Conservation (phyloP, 1,139 yeast species). For the Pichia sp. region DNA sequence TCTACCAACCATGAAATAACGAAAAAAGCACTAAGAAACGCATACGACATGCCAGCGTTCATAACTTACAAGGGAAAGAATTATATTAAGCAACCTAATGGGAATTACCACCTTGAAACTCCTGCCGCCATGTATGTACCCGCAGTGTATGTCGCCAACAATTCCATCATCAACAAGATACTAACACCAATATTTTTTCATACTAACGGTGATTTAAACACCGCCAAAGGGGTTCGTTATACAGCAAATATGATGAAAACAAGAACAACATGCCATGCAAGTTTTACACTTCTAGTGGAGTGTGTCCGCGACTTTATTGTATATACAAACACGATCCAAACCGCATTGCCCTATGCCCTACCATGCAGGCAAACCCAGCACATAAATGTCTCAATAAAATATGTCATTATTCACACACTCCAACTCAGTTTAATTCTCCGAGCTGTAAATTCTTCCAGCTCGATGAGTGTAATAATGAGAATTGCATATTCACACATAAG, state of each 20-base stretch:
- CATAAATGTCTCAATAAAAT: conserved; percentile 41
- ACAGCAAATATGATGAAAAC: not conserved
- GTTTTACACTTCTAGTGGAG: conserved; percentile 30
- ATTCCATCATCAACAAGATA: conserved; percentile 16
- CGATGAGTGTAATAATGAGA: conserved; percentile 45
- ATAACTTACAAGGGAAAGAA: conserved; percentile 12
- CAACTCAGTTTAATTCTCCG: conserved; percentile 60
- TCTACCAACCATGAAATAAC: conserved; percentile 17
- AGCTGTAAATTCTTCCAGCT: conserved; percentile 47
- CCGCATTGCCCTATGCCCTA: conserved; percentile 51
- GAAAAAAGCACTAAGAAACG: conserved; percentile 10
- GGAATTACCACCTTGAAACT: conserved; percentile 17
- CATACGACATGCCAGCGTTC: conserved; percentile 16
- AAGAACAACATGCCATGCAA: conserved; percentile 2
- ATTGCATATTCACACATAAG: conserved; percentile 53
- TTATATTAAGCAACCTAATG: conserved; percentile 20
- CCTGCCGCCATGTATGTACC: conserved; percentile 4
- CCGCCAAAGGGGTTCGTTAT: no score
- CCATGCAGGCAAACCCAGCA: conserved; percentile 36
- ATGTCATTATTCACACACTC: conserved; percentile 53
- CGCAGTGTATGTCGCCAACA: conserved; percentile 30
- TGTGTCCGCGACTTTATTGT: conserved; percentile 31
- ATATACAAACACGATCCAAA: conserved; percentile 45
- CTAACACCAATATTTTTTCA: conserved; percentile 7
- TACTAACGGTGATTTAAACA: not conserved